A percentile compares a stretch with the other conserved stretches of the same genome.
Conservation (phyloP, 495 filamentous ascomycete genomes). For the Parachaetomium inaequale region DNA sequence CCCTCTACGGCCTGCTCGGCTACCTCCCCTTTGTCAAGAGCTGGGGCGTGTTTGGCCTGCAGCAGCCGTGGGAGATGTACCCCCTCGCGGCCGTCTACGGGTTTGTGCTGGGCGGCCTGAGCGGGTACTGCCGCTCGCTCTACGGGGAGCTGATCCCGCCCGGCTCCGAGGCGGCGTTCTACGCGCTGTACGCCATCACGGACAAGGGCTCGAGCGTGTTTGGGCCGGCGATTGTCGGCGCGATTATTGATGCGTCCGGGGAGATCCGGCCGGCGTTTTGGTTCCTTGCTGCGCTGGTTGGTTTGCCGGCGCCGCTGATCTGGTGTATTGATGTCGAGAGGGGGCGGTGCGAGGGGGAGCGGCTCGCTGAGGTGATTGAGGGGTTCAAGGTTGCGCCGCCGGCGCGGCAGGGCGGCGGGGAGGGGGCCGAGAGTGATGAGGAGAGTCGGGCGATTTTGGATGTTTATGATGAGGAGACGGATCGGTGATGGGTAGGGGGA, state of each 20-base stretch:
- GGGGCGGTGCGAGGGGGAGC: slow-evolving; percentile 72
- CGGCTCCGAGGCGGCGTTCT: slow-evolving; percentile 93
- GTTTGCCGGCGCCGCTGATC: slow-evolving; percentile 78
- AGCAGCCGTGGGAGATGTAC: slow-evolving; percentile 97
- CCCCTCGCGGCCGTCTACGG: slow-evolving; percentile 87
- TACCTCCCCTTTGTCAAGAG: slow-evolving; percentile 77
- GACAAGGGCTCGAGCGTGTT: slow-evolving; percentile 96
- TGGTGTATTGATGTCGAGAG: slow-evolving; percentile 84
- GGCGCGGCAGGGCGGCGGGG: too few species aligned
- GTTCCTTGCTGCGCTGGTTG: slow-evolving; percentile 81
- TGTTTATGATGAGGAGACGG: slow-evolving; percentile 34
- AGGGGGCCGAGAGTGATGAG: slow-evolving; percentile 27
- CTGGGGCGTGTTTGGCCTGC: slow-evolving; percentile 76
- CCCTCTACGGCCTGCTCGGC: slow-evolving; percentile 84
- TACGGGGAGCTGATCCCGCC: slow-evolving; percentile 91
- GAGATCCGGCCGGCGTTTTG: slow-evolving; percentile 91
- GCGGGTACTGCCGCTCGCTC: slow-evolving; percentile 86
- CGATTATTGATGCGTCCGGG: slow-evolving; percentile 83
- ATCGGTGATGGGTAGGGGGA: slow-evolving; percentile 15
- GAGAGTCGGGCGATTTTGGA: slow-evolving; percentile 36
- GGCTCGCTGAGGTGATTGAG: slow-evolving; percentile 65
- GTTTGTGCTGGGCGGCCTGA: slow-evolving; percentile 88
- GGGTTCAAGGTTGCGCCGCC: slow-evolving; percentile 39
- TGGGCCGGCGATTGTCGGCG: slow-evolving; percentile 88
- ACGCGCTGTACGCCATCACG: slow-evolving; percentile 93